Conservation (phyloP, 2,329 filamentous ascomycete species). For the Sclerotinia subarctica region DNA sequence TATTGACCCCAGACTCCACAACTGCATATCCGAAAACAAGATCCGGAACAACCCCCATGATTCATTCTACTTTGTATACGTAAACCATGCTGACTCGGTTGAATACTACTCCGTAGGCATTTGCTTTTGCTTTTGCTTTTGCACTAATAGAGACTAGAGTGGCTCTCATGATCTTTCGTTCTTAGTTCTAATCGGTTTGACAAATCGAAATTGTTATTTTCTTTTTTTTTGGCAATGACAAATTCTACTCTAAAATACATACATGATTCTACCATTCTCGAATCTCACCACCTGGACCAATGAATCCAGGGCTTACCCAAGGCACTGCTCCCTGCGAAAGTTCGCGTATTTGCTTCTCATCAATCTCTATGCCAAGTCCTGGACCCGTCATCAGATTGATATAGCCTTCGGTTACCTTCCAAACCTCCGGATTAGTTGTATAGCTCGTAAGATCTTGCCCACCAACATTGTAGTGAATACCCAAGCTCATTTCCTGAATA, state of each 20-base stretch:
- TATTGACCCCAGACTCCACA: neutral
- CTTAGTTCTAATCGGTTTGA: neutral
- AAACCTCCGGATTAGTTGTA: conserved; percentile 60
- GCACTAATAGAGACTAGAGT: no score
- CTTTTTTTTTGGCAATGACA: no score
- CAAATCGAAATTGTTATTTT: neutral
- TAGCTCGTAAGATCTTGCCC: conserved; percentile 65
- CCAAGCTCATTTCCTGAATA: conserved; percentile 76
- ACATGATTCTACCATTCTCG: conserved; percentile 58
- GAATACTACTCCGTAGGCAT: neutral
- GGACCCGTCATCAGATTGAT: conserved; percentile 57
- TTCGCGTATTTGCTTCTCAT: conserved; percentile 64
- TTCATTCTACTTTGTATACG: neutral
- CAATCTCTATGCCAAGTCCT: conserved; percentile 66
- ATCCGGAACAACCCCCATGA: neutral
- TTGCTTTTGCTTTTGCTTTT: neutral
- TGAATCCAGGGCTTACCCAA: conserved; percentile 66
- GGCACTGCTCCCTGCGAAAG: conserved; percentile 56
- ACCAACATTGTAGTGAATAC: conserved; percentile 74
- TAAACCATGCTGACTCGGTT: neutral
- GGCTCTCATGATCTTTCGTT: neutral
- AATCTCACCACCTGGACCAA: conserved; percentile 63
- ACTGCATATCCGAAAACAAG: neutral
- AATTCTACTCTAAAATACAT: neutral
- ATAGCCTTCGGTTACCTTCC: conserved; percentile 64